phyloP scores from a whole-genome alignment of 1,284 basidiomycete species.

The Rhodotorula mucilaginosa region DNA sequence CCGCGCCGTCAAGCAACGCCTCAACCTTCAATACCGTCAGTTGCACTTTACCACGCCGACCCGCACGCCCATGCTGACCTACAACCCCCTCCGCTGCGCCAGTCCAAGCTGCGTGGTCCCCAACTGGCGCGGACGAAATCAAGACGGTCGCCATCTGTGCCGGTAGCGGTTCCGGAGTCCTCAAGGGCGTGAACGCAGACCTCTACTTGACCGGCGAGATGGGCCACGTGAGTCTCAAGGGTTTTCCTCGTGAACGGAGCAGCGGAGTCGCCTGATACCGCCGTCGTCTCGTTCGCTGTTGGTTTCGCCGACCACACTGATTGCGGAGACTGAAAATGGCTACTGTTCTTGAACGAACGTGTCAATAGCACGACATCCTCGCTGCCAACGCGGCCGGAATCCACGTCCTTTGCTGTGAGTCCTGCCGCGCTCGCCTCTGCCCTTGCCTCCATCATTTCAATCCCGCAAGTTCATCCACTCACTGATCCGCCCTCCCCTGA shows the following conservation, averaged over 20 bases:
- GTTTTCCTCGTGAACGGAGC: not conserved
- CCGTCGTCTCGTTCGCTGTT: no score
- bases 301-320: no score
- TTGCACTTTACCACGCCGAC: not conserved
- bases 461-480: not conserved
- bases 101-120: slow-evolving; percentile 38
- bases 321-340: no score
- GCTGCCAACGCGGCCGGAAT: slow-evolving; percentile 33
- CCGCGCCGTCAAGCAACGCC: slow-evolving; percentile 25
- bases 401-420: slow-evolving; percentile 36
- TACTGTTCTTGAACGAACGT: no score
- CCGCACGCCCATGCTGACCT: not conserved
- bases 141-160: slow-evolving; percentile 37
- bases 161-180: slow-evolving; percentile 31
- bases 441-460: not conserved
- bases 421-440: not conserved
- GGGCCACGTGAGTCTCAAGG: slow-evolving; percentile 19
- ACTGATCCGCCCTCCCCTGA: no score
- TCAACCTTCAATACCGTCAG: slow-evolving; percentile 32
- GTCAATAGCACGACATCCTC: slow-evolving; percentile 32
- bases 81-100: not conserved
- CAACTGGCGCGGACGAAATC: slow-evolving; percentile 14
- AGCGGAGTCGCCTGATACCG: not conserved
- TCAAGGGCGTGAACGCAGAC: slow-evolving; percentile 37
- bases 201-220: slow-evolving; percentile 38